These are phyloP conservation scores for Ceratocystis destructans DNA, from an alignment of 2,329 filamentous ascomycete species.

Conservation along the genomic window DNA sequence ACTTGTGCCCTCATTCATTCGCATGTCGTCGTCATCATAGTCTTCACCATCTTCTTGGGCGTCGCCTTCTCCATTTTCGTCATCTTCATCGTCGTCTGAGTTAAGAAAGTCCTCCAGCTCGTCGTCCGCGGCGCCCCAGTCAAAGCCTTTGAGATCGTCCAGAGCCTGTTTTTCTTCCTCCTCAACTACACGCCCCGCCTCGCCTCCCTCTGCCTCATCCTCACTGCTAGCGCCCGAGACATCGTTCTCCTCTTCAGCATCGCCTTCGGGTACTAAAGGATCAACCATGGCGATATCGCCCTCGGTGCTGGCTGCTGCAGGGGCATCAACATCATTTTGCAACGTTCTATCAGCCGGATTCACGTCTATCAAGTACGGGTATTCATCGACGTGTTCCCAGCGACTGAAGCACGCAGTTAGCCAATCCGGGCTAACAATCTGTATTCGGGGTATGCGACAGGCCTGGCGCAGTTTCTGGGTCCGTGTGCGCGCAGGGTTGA, in stretches of 20 bases:
- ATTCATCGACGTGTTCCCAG: constrained; percentile 70
- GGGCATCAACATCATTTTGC: constrained; percentile 19
- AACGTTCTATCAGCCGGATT: constrained; percentile 48
- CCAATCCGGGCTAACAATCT: constrained; percentile 88
- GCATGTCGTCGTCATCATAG: constrained; percentile 21
- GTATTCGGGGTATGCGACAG: constrained; percentile 62
- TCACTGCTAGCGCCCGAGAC: neutral
- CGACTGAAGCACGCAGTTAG: constrained; percentile 69
- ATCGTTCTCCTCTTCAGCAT: constrained; percentile 25
- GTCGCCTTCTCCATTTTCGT: constrained; percentile 15
- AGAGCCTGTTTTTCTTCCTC: constrained; percentile 38
- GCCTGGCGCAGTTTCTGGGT: constrained; percentile 88
- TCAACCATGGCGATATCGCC: constrained; percentile 22
- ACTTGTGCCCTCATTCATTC: neutral
- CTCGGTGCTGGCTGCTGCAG: constrained; percentile 24
- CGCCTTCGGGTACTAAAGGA: constrained; percentile 24
- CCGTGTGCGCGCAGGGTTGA: constrained; percentile 54
- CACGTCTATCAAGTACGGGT: constrained; percentile 61
- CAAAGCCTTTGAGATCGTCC: constrained; percentile 42
- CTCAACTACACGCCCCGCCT: constrained; percentile 26
- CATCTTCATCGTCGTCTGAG: constrained; percentile 31
- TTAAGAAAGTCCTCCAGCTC: constrained; percentile 65
- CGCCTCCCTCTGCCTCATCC: constrained; percentile 25
- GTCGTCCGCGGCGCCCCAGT: constrained; percentile 52
- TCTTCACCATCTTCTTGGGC: constrained; percentile 20